A percentile compares a stretch with the other conserved stretches of the same genome.
Conservation (phyloP, 352 stramenopile species). For the Globisporangium abappressorium region DNA sequence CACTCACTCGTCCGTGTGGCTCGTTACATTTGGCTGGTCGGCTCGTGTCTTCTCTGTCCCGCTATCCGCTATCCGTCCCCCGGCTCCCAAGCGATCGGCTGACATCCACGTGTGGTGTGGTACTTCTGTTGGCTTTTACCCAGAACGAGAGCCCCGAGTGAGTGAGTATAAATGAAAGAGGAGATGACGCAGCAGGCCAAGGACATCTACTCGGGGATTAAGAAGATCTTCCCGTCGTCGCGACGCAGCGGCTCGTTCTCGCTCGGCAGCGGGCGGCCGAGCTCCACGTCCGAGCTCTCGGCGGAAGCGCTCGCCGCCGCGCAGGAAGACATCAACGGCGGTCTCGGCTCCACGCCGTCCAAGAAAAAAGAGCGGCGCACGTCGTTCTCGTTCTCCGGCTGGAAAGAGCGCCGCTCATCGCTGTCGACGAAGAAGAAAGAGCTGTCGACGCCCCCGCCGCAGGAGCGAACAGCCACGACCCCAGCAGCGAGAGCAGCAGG, state of each 20-base stretch:
- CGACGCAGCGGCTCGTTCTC: constrained; percentile 56
- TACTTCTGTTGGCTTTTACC: background rate
- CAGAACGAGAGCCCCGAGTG: no score
- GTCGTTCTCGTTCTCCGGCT: constrained; percentile 53
- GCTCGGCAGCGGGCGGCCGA: constrained; percentile 22
- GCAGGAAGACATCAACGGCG: constrained; percentile 14
- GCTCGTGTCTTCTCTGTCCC: background rate
- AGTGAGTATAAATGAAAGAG: constrained; percentile 13
- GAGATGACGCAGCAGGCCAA: constrained; percentile 73
- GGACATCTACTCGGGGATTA: constrained; percentile 75
- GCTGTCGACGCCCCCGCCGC: constrained; percentile 1
- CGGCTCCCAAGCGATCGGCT: background rate
- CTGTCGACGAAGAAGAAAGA: constrained; percentile 27
- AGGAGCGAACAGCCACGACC: background rate
- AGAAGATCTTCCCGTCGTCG: constrained; percentile 69
- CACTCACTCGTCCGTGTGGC: background rate
- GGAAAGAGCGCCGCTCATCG: constrained; percentile 38
- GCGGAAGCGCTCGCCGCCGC: constrained; percentile 31
- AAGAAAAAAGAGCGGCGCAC: constrained; percentile 49
- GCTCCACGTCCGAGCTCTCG: constrained; percentile 26
- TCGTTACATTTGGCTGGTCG: background rate
- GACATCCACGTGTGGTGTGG: background rate
- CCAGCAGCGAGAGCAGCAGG: background rate
- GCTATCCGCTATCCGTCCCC: background rate
- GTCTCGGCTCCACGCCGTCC: background rate